Base-by-base conservation (phyloP, 495 filamentous ascomycete genomes). In the Annulohypoxylon stygium region DNA sequence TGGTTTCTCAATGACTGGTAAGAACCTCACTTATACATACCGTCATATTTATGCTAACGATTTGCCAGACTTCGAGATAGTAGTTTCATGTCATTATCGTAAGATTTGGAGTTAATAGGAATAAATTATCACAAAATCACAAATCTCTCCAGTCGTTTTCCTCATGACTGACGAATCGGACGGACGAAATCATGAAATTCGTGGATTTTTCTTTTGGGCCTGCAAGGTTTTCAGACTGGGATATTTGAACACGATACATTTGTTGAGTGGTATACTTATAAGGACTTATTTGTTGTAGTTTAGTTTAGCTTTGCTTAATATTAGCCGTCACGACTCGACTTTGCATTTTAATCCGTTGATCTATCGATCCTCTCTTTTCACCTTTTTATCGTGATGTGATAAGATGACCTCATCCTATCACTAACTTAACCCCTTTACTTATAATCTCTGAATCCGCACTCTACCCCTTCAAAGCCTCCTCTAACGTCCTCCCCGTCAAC, bases 401-500 rank as follows among this genome's bases (percentile, higher is more conserved):
- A 39, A 5, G 39, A 37, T 20, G 34, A 41, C 37, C 9, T 7
- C 37, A 1, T 2, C 10, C 8, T 37, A 37, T 0, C 30, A 57
- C 1, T 14, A 57, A 20, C 14, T 34, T 9, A 34, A 14, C 51
- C 30, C 2, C 33, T n/a, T 57, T 18, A n/a, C n/a, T 12, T 14
- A 30, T n/a, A 50, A 9, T 18, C 4, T 23, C 20, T 23, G 20
- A 9, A 50, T 2, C 4, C 20, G 39, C 16, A n/a, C 16, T 5
- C 55, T 68, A 68, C 0, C 14, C 53, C 54, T 39, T 26, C 45
- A 83, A 65, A n/a, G 78, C 79, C 57, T 84, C 78, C 39, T 84
- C 81, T 62, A 86, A 51, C 36, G 78, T 81, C 67, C 76, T 79
- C n/a, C 83, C 84, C 30, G 82, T 81, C 26, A 86, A 75, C 53